phyloP scores from a whole-genome alignment of 352 stramenopile genomes.

The Pythium grandisporangium region DNA sequence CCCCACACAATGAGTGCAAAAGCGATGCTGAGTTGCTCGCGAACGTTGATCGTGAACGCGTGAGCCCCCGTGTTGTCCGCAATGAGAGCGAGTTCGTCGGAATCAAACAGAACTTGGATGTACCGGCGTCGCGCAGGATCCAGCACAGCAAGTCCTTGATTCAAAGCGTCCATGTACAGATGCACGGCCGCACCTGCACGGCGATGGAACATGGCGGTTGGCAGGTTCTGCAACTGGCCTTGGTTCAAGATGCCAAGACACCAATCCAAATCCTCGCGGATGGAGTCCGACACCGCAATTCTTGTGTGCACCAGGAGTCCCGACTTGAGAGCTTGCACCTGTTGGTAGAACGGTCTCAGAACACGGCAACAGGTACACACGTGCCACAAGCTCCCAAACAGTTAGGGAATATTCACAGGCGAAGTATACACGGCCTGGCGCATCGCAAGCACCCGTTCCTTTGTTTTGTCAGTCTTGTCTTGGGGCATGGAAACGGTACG shows the following conservation, averaged over 20 bases:
- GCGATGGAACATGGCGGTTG: background rate
- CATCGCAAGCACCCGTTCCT: background rate
- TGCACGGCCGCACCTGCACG: background rate
- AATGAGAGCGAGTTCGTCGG: background rate
- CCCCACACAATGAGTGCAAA: conserved; percentile 13
- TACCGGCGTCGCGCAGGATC: background rate
- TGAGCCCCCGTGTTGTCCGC: no score
- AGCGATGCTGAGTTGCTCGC: conserved; percentile 16
- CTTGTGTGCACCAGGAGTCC: background rate
- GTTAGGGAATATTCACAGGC: no score
- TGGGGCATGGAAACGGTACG: conserved; percentile 7
- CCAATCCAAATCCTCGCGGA: conserved; percentile 1
- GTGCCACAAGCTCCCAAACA: conserved; percentile 16
- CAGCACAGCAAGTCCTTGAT: conserved; percentile 1
- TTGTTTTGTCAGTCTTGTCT: conserved; percentile 6
- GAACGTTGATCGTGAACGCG: conserved; percentile 21
- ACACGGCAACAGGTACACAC: conserved; percentile 5
- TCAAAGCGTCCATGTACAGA: conserved; percentile 7
- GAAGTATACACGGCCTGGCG: no score
- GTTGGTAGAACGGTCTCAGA: conserved; percentile 2
- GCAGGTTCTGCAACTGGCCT: background rate
- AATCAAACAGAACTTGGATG: conserved; percentile 2
- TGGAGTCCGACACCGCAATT: background rate
- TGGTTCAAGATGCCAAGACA: background rate
- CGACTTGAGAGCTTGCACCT: background rate